phyloP scores from a whole-genome alignment of 768 basidiomycete species.

The Termitomyces sp. region DNA sequence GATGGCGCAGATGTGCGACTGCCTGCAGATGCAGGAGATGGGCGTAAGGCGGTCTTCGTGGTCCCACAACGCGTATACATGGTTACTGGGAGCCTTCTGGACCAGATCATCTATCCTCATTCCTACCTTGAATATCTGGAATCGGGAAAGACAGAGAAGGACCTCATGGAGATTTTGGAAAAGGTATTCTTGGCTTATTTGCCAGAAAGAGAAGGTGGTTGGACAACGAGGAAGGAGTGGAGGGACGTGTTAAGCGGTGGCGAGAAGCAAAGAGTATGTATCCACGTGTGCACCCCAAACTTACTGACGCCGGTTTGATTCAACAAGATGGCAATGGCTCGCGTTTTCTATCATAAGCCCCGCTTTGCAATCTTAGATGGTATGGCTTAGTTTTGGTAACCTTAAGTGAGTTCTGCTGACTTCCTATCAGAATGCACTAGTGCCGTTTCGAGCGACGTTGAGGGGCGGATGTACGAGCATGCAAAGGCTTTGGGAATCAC shows the following conservation, averaged over 20 bases:
- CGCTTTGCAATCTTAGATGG: slow-evolving; percentile 85
- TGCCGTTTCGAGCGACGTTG: slow-evolving; percentile 94
- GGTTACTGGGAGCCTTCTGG: slow-evolving; percentile 80
- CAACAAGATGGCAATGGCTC: slow-evolving; percentile 79
- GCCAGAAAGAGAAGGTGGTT: slow-evolving; percentile 85
- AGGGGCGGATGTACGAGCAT: slow-evolving; percentile 93
- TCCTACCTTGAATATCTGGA: slow-evolving; percentile 70
- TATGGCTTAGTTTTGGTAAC: slow-evolving; percentile 29
- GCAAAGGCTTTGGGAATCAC: slow-evolving; percentile 88
- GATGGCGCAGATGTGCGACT: slow-evolving; percentile 27
- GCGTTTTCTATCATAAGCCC: slow-evolving; percentile 88
- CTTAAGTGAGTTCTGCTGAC: slow-evolving; percentile 1
- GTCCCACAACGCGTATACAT: slow-evolving; percentile 94
- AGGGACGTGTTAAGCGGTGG: slow-evolving; percentile 93
- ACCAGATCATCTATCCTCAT: slow-evolving; percentile 94
- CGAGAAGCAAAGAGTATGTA: slow-evolving; percentile 84
- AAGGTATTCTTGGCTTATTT: slow-evolving; percentile 84
- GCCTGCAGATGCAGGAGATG: slow-evolving; percentile 29
- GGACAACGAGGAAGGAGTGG: slow-evolving; percentile 92
- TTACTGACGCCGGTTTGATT: background rate
- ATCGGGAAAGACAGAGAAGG: slow-evolving; percentile 57
- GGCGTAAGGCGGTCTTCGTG: slow-evolving; percentile 65
- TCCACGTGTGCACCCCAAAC: background rate
- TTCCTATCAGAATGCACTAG: slow-evolving; percentile 77
- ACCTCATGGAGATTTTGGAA: slow-evolving; percentile 74